phyloP scores from a whole-genome alignment of 331 rosid species.

The Phaseolus coccineus region DNA sequence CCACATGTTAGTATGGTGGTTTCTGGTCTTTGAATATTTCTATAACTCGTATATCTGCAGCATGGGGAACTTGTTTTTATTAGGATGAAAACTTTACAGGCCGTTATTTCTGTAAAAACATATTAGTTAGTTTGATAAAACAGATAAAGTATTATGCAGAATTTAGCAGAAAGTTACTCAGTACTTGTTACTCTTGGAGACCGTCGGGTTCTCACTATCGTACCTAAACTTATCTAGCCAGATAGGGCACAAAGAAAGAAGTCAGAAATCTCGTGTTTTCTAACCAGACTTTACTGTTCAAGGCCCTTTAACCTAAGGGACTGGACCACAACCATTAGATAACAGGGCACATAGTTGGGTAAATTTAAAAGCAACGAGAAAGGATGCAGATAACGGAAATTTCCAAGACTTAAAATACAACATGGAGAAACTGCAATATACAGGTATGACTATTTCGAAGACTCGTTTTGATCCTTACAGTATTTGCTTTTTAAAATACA shows the following conservation, averaged over 20 bases:
- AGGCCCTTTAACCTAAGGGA: background rate
- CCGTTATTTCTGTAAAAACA: too few relatives aligned
- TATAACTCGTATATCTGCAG: too few relatives aligned
- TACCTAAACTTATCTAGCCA: background rate
- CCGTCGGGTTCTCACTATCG: background rate
- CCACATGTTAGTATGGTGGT: too few relatives aligned
- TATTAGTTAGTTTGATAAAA: too few relatives aligned
- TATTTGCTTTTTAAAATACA: constrained; percentile 33
- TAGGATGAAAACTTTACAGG: too few relatives aligned
- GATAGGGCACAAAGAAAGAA: background rate
- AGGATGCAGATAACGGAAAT: background rate
- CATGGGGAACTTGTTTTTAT: too few relatives aligned
- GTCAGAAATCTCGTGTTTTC: background rate
- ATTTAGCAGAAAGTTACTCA: background rate
- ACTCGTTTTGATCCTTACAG: constrained; percentile 8
- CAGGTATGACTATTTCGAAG: constrained; percentile 11
- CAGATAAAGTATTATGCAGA: background rate
- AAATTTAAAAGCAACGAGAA: constrained; percentile 31
- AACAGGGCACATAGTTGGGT: constrained; percentile 5
- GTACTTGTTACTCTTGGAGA: background rate
- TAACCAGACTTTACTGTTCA: background rate
- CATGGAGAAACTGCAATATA: constrained; percentile 26
- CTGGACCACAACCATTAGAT: background rate
- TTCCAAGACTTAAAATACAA: constrained; percentile 2
- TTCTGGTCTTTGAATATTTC: too few relatives aligned